Conservation (phyloP, 805 yeast species). For the Pachysolen tannophilus region DNA sequence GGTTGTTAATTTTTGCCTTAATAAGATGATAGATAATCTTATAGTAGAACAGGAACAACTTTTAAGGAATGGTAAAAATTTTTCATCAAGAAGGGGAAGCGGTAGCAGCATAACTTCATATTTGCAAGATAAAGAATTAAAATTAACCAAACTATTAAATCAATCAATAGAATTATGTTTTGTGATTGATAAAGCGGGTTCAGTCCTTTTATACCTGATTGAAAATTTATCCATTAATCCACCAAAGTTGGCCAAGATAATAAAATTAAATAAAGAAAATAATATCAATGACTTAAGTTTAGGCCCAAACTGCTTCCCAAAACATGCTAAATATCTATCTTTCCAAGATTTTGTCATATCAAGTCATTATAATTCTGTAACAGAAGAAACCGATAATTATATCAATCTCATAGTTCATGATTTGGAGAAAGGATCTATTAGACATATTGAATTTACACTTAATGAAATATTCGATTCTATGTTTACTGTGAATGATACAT, state of each 20-base stretch:
- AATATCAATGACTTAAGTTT: slow-evolving; percentile 1
- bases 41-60: slow-evolving; percentile 8
- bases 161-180: slow-evolving; percentile 30
- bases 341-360: slow-evolving; percentile 18
- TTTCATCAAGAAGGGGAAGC: slow-evolving; percentile 16
- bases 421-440: slow-evolving; percentile 23
- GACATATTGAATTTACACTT: slow-evolving; percentile 25
- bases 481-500: slow-evolving; percentile 7
- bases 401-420: slow-evolving; percentile 40
- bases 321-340: slow-evolving; percentile 15
- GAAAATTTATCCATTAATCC: slow-evolving; percentile 45
- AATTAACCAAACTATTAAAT: slow-evolving; percentile 18
- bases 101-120: slow-evolving; percentile 7
- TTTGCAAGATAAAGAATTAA: slow-evolving; percentile 12
- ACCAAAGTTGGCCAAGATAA: slow-evolving; percentile 42
- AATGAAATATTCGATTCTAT: slow-evolving; percentile 18
- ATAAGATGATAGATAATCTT: slow-evolving; percentile 13
- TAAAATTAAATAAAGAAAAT: slow-evolving; percentile 23
- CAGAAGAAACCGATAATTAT: slow-evolving; percentile 13
- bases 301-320: slow-evolving; percentile 21
- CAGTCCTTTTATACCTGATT: slow-evolving; percentile 35
- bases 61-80: slow-evolving; percentile 11
- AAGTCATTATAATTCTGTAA: slow-evolving; percentile 1
- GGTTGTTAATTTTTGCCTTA: slow-evolving; percentile 22
- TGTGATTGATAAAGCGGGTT: slow-evolving; percentile 33